Evolutionary conservation across 805 yeast genomes (phyloP), one percentile per base, ranked within the genome.

Genomic region (Candida fluviatilis): DNA sequence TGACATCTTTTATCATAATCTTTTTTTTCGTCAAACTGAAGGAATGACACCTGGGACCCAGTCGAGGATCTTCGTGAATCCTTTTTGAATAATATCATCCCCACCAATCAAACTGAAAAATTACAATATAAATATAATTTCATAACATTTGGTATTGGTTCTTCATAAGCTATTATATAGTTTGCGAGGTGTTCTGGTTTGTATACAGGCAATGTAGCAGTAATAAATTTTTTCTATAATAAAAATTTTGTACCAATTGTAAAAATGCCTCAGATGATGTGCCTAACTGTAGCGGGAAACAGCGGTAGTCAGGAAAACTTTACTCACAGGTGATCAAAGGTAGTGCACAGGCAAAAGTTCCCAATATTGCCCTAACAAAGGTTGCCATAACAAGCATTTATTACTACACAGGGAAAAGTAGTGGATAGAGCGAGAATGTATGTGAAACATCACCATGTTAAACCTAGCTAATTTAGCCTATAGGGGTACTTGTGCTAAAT

Each of bases 11-110:
- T 61, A n/a, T 50, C 59, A 47, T 68, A 68, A 45, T 68, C 74
- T 48, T 67, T 66, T 58, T 68, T 68, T 44, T 68, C 74, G 45
- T 68, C 74, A 49, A 68, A 68, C 43, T 63, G 60, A 32, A 57
- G 51, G 45, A 63, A 64, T 11, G 36, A 26, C 15, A 13, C n/a
- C 13, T 12, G 29, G 6, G 29, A 26, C 13, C 29, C 29, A 13
- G 60, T 45, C 19, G 60, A 50, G 21, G 57, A 54, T 18, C 42
- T 34, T 11, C 63, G 51, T 36, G 50, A 42, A 38, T 56, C 58
- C 42, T 53, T 58, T 40, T 45, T 51, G 39, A 50, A 46, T 35
- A 43, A 45, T 25, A 49, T 43, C 21, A 48, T 42, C 32, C 32
- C 42, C 34, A 26, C 23, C 13, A 26, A 13, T 12, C 15, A 26